Percentiles rank a stretch among this genome's conserved stretches.
Conservation (phyloP, 768 basidiomycete genomes). For the Psilocybe azurescens region DNA sequence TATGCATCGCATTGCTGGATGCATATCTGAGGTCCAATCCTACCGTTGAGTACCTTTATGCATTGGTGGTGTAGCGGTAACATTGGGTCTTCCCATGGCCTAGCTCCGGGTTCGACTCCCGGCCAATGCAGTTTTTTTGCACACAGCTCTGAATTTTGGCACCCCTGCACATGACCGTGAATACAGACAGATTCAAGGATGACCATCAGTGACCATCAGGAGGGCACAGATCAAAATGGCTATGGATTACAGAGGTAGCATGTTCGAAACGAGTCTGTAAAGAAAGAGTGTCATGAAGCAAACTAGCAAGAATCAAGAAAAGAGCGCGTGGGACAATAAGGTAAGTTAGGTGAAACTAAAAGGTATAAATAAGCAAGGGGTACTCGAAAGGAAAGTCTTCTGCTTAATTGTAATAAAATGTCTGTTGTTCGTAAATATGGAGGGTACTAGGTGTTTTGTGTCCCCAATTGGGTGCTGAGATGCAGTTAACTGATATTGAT, state of each 20-base stretch:
- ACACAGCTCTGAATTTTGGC: too few relatives aligned
- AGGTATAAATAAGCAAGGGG: slow-evolving; percentile 4
- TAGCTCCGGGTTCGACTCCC: slow-evolving; percentile 51
- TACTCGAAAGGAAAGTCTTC: not conserved
- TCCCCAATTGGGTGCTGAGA: not conserved
- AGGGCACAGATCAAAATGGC: not conserved
- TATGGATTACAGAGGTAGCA: not conserved
- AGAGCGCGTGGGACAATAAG: not conserved
- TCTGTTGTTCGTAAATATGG: not conserved
- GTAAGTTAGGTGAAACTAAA: not conserved
- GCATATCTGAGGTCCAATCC: too few relatives aligned
- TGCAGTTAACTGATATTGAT: not conserved
- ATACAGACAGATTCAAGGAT: too few relatives aligned
- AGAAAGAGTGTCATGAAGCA: not conserved
- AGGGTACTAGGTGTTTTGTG: not conserved
- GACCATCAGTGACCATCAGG: too few relatives aligned
- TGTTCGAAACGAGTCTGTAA: not conserved
- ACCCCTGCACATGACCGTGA: too few relatives aligned
- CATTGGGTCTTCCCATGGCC: slow-evolving; percentile 86
- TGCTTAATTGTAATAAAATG: not conserved
- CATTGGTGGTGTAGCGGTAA: slow-evolving; percentile 20
- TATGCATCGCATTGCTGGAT: too few relatives aligned
- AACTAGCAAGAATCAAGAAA: slow-evolving; percentile 2
- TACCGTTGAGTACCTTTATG: not conserved
- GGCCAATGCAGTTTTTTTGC: slow-evolving; percentile 13